Base-by-base conservation (phyloP, 1,284 basidiomycete genomes). In the Somion occarium region DNA sequence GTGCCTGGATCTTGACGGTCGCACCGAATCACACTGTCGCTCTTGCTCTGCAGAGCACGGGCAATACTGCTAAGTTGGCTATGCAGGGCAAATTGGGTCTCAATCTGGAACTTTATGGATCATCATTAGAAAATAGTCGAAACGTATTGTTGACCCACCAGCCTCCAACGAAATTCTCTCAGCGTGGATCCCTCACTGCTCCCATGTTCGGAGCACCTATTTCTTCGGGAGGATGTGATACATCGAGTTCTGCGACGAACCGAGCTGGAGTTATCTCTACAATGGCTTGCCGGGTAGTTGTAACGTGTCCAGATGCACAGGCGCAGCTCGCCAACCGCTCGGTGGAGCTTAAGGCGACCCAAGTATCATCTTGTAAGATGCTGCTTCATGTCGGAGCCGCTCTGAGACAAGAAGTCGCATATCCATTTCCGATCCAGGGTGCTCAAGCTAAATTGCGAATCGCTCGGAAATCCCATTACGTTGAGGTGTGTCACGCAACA, bases 391-490 rank as follows among this genome's bases (percentile, higher is more conserved):
- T 75, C n/a, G 65, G 60, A 0, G 15, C 37, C 12, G 48, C 50
- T 2, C 51, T 50, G 25, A 38, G n/a, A 0, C 67, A 71, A 46
- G 52, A 60, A 27, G 50, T 73, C 9, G 27, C 55, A n/a, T 73
- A 62, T 53, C 69, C 72, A 9, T 64, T 68, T 44, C 69, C 70
- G 4, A 56, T 73, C 5, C 51, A 60, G 2, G 69, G 64, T 9
- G 60, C 57, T 5, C 54, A 63, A 34, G 44, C 49, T 9, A 78
- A 66, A 56, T 50, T 75, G 2, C 69, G 75, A 5, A 59, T 82
- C 25, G 79, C 78, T 5, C 70, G 80, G 25, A 76, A 73, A 54
- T 82, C 78, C 2, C 67, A 60, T 19, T 82, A 75, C 54, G 67
- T 81, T 7, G 79, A 83, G 67, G 80, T 80, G 37, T 38, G 41